Base-by-base conservation (phyloP, 1,139 yeast species). In the Geotrichum restrictum region DNA sequence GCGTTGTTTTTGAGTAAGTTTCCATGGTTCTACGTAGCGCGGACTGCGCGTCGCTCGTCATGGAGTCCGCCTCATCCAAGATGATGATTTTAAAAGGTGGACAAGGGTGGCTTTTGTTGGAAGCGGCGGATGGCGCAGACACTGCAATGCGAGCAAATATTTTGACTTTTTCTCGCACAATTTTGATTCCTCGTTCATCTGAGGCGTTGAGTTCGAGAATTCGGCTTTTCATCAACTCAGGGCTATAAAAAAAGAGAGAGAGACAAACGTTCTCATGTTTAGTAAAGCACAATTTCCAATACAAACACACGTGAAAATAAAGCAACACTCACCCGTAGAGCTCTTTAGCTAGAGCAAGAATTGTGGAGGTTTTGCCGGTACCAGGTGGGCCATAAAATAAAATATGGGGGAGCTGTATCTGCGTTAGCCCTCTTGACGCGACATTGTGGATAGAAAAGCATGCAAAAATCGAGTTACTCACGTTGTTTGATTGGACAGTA, bases 41-140 rank as follows among this genome's bases (percentile, higher is more conserved):
- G 46, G 93, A 80, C 67, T 93, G 98, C 0, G 98, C 98, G 69
- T 93, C 98, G 46, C 87, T 81, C n/a, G 98, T 93, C 98, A 93
- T 93, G 18, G 95, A 87, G 68, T 93, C 98, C 0, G 98, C 98
- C 69, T 93, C 98, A 71, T 93, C 98, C 52, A 91, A 70, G 46
- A 88, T 85, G 40, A 84, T 74, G 61, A 86, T 84, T 66, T 91
- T 91, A 69, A 85, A 91, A 5, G 96, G 96, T 1, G 97, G 97
- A 66, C 98, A 93, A 0, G 98, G 97, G 67, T 88, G 88, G 14
- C 82, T 77, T 38, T 74, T 79, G 54, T 78, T 69, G 62, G 85
- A 93, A 39, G 82, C 83, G 14, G 75, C 74, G 0, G 85, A 68
- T 0, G 97, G 94, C 57, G 85, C 85, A 1, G 97, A 84, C 1